phyloP scores from a whole-genome alignment of 2,329 filamentous ascomycete species.

The Phaeosphaeria sp. region DNA sequence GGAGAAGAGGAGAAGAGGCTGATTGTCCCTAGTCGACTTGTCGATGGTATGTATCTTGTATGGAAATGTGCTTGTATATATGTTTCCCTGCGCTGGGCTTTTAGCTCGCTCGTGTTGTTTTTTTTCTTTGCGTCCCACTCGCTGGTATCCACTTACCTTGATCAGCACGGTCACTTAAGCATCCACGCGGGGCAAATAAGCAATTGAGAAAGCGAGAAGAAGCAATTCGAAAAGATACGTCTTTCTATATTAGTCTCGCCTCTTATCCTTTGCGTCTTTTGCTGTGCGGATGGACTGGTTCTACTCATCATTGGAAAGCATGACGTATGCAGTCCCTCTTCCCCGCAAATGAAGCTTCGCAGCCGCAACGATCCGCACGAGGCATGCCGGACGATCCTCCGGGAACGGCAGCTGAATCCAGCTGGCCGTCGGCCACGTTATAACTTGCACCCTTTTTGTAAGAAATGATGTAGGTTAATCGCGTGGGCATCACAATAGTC shows the following conservation, averaged over 20 bases:
- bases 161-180: not conserved
- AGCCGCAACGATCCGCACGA: not conserved
- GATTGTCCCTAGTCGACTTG: too few relatives aligned
- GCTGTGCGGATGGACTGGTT: not conserved
- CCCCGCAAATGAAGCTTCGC: slow-evolving; percentile 2
- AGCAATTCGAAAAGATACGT: not conserved
- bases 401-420: not conserved
- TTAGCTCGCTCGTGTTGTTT: not conserved
- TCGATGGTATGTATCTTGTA: too few relatives aligned
- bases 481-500: not conserved
- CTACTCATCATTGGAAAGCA: not conserved
- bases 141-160: not conserved
- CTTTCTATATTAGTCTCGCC: not conserved
- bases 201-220: not conserved
- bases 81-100: not conserved
- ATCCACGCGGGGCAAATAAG: not conserved
- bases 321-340: not conserved
- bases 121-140: not conserved
- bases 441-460: not conserved
- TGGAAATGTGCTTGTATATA: too few relatives aligned
- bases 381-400: not conserved
- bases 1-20: too few relatives aligned
- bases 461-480: not conserved
- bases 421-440: not conserved
- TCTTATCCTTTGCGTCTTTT: not conserved